Base-by-base conservation (phyloP, 2,329 filamentous ascomycete species). In the Monilinia aucupariae region DNA sequence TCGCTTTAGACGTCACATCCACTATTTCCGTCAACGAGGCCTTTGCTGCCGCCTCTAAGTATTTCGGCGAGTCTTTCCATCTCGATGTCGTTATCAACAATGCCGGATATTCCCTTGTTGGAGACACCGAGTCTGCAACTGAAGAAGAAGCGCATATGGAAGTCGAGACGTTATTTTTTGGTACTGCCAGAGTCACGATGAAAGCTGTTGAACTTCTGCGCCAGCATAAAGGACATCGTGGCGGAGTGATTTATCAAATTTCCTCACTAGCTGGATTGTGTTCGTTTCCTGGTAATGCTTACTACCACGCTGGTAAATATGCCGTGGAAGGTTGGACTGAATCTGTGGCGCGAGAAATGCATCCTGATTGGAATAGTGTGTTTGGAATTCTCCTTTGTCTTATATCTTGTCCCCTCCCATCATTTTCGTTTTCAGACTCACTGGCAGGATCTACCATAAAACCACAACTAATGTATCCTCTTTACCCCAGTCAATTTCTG, bases 21-120 rank as follows among this genome's bases (percentile, higher is more conserved):
- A 75, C 55, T 20, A 32, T 76, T 32, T 74, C 69, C 3, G 70
- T 75, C 4, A 48, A 71, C 17, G 63, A 70, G 2, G 73, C 75
- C 1, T 71, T 77, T 12, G 61, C 76, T 3, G 73, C 74, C 6
- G 78, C 78, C 4, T 59, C 63, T 2, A 45, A 39, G 12, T 63
- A 70, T 0, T 65, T 74, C 1, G 73, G 77, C 1, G 78, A 78
- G 39, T 84, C 84, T 69, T 78, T 78, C 27, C 78, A 81, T n/a
- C 73, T 87, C 53, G 83, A 87, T 69, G 78, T 85, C 2, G 79
- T 86, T 2, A 78, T 85, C 64, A 86, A 86, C 73, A 86, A 86
- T 59, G 83, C 84, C 2, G 85, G 83, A 1, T 85, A 84, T 64
- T 80, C 81, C 13, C 74, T 83, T 3, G 72, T 74, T 8, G 81